phyloP scores from a whole-genome alignment of 257 asterid genomes.

The Anisodus acutangulus region DNA sequence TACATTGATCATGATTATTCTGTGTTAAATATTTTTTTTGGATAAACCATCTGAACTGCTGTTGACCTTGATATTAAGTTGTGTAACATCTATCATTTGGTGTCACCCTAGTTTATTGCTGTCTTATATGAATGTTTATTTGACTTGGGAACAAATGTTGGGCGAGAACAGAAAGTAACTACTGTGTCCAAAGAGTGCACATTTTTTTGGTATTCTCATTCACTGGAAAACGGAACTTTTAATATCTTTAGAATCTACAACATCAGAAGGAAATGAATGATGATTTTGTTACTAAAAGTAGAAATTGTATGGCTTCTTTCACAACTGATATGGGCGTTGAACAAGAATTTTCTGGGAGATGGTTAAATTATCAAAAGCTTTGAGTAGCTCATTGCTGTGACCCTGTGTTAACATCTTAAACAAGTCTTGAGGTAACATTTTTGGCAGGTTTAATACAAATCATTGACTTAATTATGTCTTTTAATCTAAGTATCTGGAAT shows the following conservation, averaged over 20 bases:
- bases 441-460: constrained; percentile 14
- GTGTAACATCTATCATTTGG: constrained; percentile 2
- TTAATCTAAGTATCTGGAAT: background rate
- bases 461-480: constrained; percentile 16
- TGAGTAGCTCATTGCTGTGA: background rate
- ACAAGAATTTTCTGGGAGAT: constrained; percentile 4
- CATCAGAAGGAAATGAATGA: constrained; percentile 21
- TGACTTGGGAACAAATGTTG: background rate
- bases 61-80: constrained; percentile 19
- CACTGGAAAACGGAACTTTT: background rate
- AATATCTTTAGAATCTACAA: background rate
- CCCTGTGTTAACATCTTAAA: background rate
- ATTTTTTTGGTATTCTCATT: background rate
- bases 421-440: constrained; percentile 9
- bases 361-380: background rate
- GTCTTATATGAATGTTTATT: background rate
- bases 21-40: constrained; percentile 8
- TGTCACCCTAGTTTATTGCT: constrained; percentile 3
- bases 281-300: background rate
- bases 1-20: constrained; percentile 28
- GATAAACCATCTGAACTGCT: constrained; percentile 20
- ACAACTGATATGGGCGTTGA: constrained; percentile 26
- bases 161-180: background rate
- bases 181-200: constrained; percentile 5
- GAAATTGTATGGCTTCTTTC: constrained; percentile 15